Base-by-base conservation (phyloP, 306 rosid species). In the Glycyrrhiza uralensis region DNA sequence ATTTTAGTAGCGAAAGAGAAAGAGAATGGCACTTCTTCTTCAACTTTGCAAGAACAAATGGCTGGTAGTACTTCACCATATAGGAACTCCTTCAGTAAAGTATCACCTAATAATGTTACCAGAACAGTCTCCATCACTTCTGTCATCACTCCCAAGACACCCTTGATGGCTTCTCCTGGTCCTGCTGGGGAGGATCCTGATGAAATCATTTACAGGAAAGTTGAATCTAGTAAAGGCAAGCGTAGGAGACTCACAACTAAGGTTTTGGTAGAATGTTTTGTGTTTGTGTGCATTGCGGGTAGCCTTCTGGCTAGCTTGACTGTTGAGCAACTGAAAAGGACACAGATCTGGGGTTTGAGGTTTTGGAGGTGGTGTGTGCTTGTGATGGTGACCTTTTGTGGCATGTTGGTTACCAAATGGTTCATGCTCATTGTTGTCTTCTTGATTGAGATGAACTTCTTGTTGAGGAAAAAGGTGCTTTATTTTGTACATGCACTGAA, bases 401-500 rank as follows among this genome's bases (percentile, higher is more conserved):
- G 99, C 41, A 56, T 87, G 91, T 58, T 89, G 79, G 76, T 89
- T 67, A 86, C 92, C 1, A 80, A 68, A n/a, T 86, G 96, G 99
- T 62, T 91, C 71, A 95, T 91, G 91, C 85, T 39, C 72, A 14
- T 89, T 28, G 6, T 89, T 20, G 96, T 95, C 32, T 89, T 91
- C 78, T 45, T 95, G 80, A 91, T 95, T 46, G 99, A 95, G 77
- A 71, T 80, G 65, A 95, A 95, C 86, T 91, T 91, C 63, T 71
- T 91, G 75, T 85, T 87, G 35, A 86, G 75, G 88, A 91, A 84
- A 80, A 95, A 89, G 76, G 96, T 91, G 38, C 69, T 95, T 17
- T 89, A 91, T 81, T 95, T 95, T 85, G 99, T 95, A 56, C 93
- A 95, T 84, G 99, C 96, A 9, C 68, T 95, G 83, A 91, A 91